A percentile compares a stretch with the other conserved stretches of the same genome.
Evolutionary conservation across 148 eudicot species (phyloP).

Genomic region (Spergularia bocconei): DNA sequence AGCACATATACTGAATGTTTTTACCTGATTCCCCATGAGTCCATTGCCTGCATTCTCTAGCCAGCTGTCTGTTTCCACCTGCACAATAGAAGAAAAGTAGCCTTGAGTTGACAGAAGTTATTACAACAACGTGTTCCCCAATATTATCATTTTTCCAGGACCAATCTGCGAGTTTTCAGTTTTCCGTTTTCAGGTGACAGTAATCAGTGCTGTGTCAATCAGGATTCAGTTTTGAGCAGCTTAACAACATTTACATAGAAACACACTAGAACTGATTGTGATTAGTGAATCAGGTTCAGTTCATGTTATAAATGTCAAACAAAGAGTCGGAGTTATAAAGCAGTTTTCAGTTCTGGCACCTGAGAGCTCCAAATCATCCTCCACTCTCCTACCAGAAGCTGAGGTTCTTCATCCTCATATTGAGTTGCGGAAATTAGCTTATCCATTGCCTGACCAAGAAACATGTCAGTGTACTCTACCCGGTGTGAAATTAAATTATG

Average conservation of each 20-base stretch:
- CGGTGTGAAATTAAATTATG: not conserved
- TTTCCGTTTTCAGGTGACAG: not conserved
- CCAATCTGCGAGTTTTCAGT: not conserved
- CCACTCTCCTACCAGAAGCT: conserved; percentile 90
- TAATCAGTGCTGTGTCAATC: not conserved
- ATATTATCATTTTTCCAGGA: not conserved
- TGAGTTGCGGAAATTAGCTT: conserved; percentile 50
- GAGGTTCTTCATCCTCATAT: conserved; percentile 44
- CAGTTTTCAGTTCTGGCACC: conserved; percentile 36
- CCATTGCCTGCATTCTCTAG: conserved; percentile 97
- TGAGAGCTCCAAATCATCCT: conserved; percentile 98
- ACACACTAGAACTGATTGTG: too few relatives aligned
- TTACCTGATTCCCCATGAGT: conserved; percentile 93
- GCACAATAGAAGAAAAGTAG: conserved; percentile 14
- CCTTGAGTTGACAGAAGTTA: not conserved
- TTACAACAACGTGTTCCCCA: not conserved
- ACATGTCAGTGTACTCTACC: not conserved
- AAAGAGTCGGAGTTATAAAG: not conserved
- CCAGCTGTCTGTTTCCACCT: conserved; percentile 99
- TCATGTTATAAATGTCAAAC: not conserved
- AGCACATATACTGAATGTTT: not conserved
- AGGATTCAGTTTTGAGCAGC: not conserved
- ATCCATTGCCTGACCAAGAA: conserved; percentile 62
- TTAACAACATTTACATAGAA: too few relatives aligned
- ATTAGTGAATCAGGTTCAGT: not conserved